These are phyloP conservation scores for Termitomyces sp. DNA, from an alignment of 768 basidiomycete genomes.

Conservation along the genomic window DNA sequence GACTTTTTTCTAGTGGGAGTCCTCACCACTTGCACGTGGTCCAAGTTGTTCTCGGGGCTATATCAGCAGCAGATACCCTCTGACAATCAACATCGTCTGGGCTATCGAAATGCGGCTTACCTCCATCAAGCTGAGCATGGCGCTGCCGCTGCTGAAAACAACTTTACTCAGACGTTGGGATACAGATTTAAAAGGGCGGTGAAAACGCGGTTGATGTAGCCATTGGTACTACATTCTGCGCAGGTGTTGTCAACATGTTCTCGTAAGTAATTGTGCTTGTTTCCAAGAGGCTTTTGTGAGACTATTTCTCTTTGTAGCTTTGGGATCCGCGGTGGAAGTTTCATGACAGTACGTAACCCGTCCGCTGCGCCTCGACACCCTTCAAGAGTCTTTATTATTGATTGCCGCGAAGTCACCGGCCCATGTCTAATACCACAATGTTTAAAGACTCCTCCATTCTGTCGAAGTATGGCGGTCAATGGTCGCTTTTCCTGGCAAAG, in stretches of 20 bases:
- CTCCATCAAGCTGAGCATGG: slow-evolving; percentile 59
- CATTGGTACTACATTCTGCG: slow-evolving; percentile 73
- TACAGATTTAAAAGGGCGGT: slow-evolving; percentile 68
- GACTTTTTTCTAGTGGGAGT: slow-evolving; percentile 5
- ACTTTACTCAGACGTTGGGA: slow-evolving; percentile 81
- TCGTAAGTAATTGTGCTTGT: slow-evolving; percentile 48
- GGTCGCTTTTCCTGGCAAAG: slow-evolving; percentile 86
- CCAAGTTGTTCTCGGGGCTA: background rate
- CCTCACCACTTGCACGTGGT: background rate
- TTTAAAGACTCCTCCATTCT: slow-evolving; percentile 47
- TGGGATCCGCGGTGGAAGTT: slow-evolving; percentile 88
- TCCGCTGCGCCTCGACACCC: slow-evolving; percentile 32
- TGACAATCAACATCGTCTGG: background rate
- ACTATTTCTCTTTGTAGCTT: slow-evolving; percentile 37
- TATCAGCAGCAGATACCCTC: background rate
- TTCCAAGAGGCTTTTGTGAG: background rate
- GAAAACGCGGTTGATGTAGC: slow-evolving; percentile 91
- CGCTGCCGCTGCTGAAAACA: slow-evolving; percentile 88
- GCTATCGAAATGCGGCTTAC: slow-evolving; percentile 37
- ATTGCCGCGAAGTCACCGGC: slow-evolving; percentile 89
- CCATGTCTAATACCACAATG: slow-evolving; percentile 71
- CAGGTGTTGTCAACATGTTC: slow-evolving; percentile 86
- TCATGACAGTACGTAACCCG: slow-evolving; percentile 79
- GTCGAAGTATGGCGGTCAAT: slow-evolving; percentile 72
- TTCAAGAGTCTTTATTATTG: slow-evolving; percentile 68